Base-by-base conservation (phyloP, 2,329 filamentous ascomycete genomes). In the Colletotrichum tropicale region DNA sequence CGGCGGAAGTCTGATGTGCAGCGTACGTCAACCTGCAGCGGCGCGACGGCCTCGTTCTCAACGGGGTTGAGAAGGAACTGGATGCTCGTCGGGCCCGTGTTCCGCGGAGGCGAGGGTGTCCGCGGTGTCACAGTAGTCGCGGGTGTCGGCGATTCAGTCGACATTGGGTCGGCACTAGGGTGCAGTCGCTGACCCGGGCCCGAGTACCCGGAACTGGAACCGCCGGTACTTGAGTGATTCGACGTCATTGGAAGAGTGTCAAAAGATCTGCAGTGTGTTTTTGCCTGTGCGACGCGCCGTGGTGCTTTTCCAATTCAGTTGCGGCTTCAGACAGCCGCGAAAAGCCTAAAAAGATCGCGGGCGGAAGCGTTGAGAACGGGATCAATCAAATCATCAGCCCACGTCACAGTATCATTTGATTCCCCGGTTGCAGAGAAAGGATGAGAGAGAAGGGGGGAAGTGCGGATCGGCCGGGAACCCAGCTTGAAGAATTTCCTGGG, bases 21-120 rank as follows among this genome's bases (percentile, higher is more conserved):
- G n/a, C 78, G 76, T 69, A 79, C 80, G 61, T 81, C 80, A 48
- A 81, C 78, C 28, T 80, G 79, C 13, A 81, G 74, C 13, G 80
- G 80, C 24, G 75, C 77, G 34, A 79, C 77, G 43, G 76, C 66
- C n/a, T 76, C 76, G 30, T 78, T 70, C 10, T 73, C 69, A 24
- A 75, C 75, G 28, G 79, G 79, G 30, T 78, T 71, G 12, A 78
- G 67, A n/a, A 70, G 38, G 28, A 68, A 52, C 28, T 78, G 72
- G 13, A 67, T 62, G 9, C 68, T 71, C 30, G 72, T 71, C 68
- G 62, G 61, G 2, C 34, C 61, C 7, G 32, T 16, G 18, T 18
- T n/a, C 24, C 52, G 60, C 36, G 76, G 65, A 13, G 48, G 30
- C 56, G 52, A 38, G 15, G 74, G 66, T 61, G 66, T 38, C n/a